Conservation (phyloP, 1,284 basidiomycete genomes). For the Boletellus deceptivus region DNA sequence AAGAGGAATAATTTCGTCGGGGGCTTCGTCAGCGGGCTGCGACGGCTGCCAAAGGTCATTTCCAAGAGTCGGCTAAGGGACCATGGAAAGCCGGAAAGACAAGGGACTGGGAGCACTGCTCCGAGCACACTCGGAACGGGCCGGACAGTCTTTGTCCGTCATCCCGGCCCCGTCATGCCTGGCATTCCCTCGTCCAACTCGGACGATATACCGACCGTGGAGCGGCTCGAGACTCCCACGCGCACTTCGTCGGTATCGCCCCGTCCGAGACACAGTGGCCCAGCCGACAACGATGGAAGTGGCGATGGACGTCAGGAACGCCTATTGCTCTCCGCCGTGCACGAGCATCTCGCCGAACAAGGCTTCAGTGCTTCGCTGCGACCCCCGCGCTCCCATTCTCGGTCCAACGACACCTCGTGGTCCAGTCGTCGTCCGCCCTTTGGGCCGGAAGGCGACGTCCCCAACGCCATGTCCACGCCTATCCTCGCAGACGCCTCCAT, state of each 20-base stretch:
- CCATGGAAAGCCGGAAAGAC: conserved; percentile 24
- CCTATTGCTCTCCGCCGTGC: conserved; percentile 25
- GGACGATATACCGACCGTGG: conserved; percentile 32
- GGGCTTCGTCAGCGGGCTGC: conserved; percentile 30
- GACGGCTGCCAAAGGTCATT: conserved; percentile 34
- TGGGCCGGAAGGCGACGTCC: conserved; percentile 21
- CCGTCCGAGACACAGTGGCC: conserved; percentile 10
- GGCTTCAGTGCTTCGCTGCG: conserved; percentile 12
- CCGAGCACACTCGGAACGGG: conserved; percentile 10
- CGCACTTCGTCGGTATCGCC: conserved; percentile 29
- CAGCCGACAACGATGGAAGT: conserved; percentile 21
- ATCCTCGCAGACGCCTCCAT: conserved; percentile 29
- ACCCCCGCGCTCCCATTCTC: conserved; percentile 17
- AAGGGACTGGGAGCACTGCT: conserved; percentile 3
- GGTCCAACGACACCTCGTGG: conserved; percentile 20
- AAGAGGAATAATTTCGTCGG: conserved; percentile 31
- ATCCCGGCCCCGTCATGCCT: conserved; percentile 15
- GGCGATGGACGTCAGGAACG: conserved; percentile 24
- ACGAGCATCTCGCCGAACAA: conserved; percentile 26
- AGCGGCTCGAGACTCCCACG: conserved; percentile 25
- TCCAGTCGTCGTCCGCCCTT: conserved; percentile 28
- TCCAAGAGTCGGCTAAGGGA: conserved; percentile 30
- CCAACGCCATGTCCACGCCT: conserved; percentile 31
- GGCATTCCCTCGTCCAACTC: conserved; percentile 25
- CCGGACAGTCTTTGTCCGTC: conserved; percentile 16